Evolutionary conservation across 148 eudicot genomes (phyloP).

Genomic region (Rhododendron simsii): DNA sequence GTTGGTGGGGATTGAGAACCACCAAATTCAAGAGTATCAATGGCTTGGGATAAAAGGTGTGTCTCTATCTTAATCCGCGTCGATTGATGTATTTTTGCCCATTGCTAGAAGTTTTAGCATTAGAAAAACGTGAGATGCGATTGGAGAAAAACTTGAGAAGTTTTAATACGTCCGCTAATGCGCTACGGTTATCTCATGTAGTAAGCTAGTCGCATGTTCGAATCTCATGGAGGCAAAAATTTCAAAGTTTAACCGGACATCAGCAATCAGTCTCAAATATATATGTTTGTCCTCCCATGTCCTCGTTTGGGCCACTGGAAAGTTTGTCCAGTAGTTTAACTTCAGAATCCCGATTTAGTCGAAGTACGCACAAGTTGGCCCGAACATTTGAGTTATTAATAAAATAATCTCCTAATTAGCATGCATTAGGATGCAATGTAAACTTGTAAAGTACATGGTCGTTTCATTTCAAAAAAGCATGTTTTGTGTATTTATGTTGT

Average conservation of each 20-base stretch:
- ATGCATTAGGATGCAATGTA: neutral
- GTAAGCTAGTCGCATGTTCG: neutral
- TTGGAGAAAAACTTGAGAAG: neutral
- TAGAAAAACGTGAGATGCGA: neutral
- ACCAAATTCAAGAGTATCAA: neutral
- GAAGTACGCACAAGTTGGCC: too few relatives aligned
- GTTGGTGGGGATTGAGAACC: neutral
- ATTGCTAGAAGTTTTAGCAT: neutral
- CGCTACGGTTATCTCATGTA: neutral
- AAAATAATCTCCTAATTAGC: neutral
- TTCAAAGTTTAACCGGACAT: too few relatives aligned
- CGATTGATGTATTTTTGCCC: neutral
- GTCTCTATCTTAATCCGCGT: neutral
- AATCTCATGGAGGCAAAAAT: too few relatives aligned
- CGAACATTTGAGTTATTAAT: too few relatives aligned
- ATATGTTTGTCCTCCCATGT: too few relatives aligned
- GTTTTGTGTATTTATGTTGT: neutral
- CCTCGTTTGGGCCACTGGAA: neutral
- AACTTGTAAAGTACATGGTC: neutral
- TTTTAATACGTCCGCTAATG: neutral
- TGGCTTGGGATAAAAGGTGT: neutral
- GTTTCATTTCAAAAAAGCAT: neutral
- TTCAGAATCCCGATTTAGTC: neutral
- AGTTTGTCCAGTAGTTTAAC: neutral
- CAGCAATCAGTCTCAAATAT: too few relatives aligned